Percentiles rank a stretch among this genome's conserved stretches.
Conservation (phyloP, 495 filamentous ascomycete species). For the Penicillium parvum region DNA sequence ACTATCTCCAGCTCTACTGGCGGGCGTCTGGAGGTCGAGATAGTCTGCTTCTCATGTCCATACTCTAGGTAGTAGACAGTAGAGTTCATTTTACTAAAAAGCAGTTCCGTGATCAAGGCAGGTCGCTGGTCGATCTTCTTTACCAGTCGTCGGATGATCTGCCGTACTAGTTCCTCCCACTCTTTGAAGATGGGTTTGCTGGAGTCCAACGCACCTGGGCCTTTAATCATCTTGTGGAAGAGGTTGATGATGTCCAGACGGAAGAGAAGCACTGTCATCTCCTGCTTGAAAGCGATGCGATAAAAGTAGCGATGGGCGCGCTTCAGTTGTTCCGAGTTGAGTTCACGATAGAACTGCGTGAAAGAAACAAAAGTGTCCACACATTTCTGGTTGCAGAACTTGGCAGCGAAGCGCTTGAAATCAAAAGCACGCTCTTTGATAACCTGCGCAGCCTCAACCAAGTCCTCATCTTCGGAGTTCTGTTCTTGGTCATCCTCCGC, state of each 20-base stretch:
- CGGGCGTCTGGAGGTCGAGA: conserved; percentile 51
- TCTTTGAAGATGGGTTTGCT: conserved; percentile 67
- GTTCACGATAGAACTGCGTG: conserved; percentile 72
- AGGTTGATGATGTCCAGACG: conserved; percentile 85
- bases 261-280: conserved; percentile 82
- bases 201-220: conserved; percentile 69
- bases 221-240: conserved; percentile 89
- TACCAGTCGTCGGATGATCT: conserved; percentile 68
- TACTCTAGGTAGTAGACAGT: conserved; percentile 85
- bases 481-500: conserved; percentile 47
- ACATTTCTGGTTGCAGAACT: conserved; percentile 78
- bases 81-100: conserved; percentile 87
- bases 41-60: conserved; percentile 78
- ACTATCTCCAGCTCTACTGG: conserved; percentile 79
- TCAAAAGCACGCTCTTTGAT: conserved; percentile 88
- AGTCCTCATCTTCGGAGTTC: conserved; percentile 75
- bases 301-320: conserved; percentile 94
- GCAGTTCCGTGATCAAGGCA: conserved; percentile 77
- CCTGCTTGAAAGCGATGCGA: conserved; percentile 89
- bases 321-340: conserved; percentile 80
- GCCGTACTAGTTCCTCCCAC: conserved; percentile 85
- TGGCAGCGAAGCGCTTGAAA: conserved; percentile 74
- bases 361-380: conserved; percentile 87
- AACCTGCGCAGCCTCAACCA: conserved; percentile 58
- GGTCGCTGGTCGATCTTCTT: conserved; percentile 81